phyloP scores from a whole-genome alignment of 2,329 filamentous ascomycete species.

The Hysterium pulicare region DNA sequence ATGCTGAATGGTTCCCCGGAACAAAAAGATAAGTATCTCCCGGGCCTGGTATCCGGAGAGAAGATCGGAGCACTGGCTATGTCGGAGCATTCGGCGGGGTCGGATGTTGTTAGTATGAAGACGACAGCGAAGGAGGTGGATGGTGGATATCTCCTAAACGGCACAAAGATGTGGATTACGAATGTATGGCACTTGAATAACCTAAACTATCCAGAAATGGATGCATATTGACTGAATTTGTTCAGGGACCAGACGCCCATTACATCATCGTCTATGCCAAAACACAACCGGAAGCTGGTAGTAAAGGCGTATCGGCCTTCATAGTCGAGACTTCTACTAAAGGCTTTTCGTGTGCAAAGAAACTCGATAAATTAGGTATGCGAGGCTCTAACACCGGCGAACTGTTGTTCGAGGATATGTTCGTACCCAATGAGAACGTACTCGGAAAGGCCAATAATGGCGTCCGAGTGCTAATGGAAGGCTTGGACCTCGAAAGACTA shows the following conservation, averaged over 20 bases:
- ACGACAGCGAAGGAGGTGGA: slow-evolving; percentile 76
- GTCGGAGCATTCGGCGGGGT: slow-evolving; percentile 87
- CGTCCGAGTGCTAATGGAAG: slow-evolving; percentile 91
- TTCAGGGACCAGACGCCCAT: slow-evolving; percentile 85
- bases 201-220: neutral
- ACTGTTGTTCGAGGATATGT: slow-evolving; percentile 84
- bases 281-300: slow-evolving; percentile 73
- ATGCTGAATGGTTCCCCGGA: slow-evolving; percentile 78
- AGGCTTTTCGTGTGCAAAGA: slow-evolving; percentile 83
- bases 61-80: slow-evolving; percentile 88
- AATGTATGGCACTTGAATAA: slow-evolving; percentile 62
- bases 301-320: slow-evolving; percentile 94
- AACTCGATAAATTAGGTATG: slow-evolving; percentile 98
- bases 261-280: slow-evolving; percentile 95
- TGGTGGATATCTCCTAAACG: slow-evolving; percentile 81
- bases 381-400: slow-evolving; percentile 95
- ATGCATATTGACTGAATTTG: slow-evolving; percentile 1
- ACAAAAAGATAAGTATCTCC: slow-evolving; percentile 79
- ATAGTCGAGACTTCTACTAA: slow-evolving; percentile 68
- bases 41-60: slow-evolving; percentile 74
- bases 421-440: slow-evolving; percentile 78
- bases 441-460: slow-evolving; percentile 78
- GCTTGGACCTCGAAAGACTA: slow-evolving; percentile 87
- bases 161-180: slow-evolving; percentile 99
- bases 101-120: slow-evolving; percentile 95